These are phyloP conservation scores for Elongisporangium anandrum DNA, from an alignment of 352 stramenopile species.

Conservation along the genomic window DNA sequence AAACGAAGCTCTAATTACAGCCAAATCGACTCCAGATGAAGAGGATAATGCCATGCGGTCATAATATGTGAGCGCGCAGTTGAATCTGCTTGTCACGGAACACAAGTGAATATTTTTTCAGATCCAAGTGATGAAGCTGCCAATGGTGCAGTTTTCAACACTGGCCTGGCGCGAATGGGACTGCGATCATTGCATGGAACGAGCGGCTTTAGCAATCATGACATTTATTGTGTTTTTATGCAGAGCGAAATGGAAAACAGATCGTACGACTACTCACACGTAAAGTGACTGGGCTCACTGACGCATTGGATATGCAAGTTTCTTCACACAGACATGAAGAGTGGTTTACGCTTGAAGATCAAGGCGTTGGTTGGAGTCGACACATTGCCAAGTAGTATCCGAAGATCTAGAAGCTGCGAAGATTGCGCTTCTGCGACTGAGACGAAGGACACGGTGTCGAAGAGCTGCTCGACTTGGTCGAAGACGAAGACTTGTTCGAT, in stretches of 20 bases:
- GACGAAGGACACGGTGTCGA: not conserved
- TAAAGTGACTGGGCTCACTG: too few species aligned
- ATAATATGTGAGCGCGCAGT: too few species aligned
- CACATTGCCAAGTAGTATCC: not conserved
- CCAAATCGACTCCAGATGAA: not conserved
- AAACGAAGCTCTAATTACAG: not conserved
- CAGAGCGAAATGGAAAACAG: too few species aligned
- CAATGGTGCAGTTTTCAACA: too few species aligned
- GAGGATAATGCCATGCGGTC: not conserved
- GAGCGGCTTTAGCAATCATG: too few species aligned
- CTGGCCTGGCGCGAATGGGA: too few species aligned
- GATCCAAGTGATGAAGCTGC: too few species aligned
- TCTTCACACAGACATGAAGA: not conserved
- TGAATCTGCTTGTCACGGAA: too few species aligned
- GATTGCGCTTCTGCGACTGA: not conserved
- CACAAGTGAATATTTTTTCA: too few species aligned
- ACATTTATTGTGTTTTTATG: too few species aligned
- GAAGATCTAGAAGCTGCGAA: not conserved
- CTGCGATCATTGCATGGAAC: too few species aligned
- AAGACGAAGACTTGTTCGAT: not conserved
- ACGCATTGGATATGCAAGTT: not conserved
- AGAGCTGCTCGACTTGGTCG: not conserved
- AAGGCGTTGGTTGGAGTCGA: not conserved
- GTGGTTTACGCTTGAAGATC: not conserved
- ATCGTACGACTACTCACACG: too few species aligned